These are phyloP conservation scores for Clonostachys sp. DNA, from an alignment of 2,329 filamentous ascomycete species.

Conservation along the genomic window DNA sequence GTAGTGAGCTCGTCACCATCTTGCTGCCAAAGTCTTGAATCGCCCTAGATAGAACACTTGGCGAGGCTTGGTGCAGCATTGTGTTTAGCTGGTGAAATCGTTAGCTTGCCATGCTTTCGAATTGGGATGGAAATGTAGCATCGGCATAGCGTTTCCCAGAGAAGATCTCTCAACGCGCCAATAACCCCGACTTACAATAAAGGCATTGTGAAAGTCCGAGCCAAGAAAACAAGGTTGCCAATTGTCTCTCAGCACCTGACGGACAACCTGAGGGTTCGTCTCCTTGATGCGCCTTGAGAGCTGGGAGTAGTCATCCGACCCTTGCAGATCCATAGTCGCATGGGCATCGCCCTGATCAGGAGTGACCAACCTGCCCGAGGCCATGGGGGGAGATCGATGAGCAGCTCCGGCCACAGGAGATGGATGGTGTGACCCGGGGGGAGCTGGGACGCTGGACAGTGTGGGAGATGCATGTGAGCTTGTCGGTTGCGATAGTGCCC, in stretches of 20 bases:
- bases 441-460: no score
- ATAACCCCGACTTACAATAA: conserved; percentile 36
- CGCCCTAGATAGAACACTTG: conserved; percentile 26
- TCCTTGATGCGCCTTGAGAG: conserved; percentile 25
- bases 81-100: conserved; percentile 37
- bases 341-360: no score
- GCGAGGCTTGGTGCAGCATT: conserved; percentile 36
- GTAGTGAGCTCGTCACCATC: conserved; percentile 32
- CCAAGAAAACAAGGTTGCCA: conserved; percentile 46
- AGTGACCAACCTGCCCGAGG: no score
- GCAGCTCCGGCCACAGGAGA: no score
- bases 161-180: neutral
- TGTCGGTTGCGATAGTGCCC: no score
- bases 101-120: conserved; percentile 11
- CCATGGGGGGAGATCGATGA: no score
- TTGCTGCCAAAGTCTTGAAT: conserved; percentile 40
- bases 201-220: conserved; percentile 46
- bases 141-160: no score
- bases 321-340: no score
- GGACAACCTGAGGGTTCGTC: conserved; percentile 36
- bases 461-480: no score
- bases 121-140: no score
- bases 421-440: no score
- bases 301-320: no score
- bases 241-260: conserved; percentile 42